These are phyloP conservation scores for Actinomucor elegans DNA, from an alignment of 371 early-diverging fungal genomes.

Conservation along the genomic window DNA sequence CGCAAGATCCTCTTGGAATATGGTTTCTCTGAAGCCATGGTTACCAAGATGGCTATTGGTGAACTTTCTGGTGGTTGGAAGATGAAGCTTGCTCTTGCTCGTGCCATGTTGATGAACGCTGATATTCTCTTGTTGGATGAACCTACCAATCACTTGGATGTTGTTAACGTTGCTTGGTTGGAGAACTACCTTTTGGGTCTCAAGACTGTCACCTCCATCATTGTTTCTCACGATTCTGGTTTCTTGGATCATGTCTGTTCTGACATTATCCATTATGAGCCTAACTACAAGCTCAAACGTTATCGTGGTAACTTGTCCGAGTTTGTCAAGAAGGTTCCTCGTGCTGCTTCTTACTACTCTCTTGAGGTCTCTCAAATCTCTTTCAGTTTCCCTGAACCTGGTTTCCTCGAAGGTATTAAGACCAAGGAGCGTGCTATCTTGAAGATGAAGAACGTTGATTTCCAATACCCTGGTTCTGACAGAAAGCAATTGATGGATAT, in stretches of 20 bases:
- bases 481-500: constrained; percentile 56
- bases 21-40: constrained; percentile 72
- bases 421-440: constrained; percentile 72
- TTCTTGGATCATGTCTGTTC: constrained; percentile 88
- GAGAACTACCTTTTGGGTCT: constrained; percentile 75
- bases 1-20: constrained; percentile 60
- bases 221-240: constrained; percentile 89
- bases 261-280: constrained; percentile 79
- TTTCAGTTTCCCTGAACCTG: constrained; percentile 73
- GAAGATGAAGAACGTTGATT: constrained; percentile 63
- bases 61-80: constrained; percentile 89
- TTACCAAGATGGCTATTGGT: constrained; percentile 61
- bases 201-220: constrained; percentile 75
- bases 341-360: constrained; percentile 76
- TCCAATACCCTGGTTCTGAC: constrained; percentile 66
- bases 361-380: constrained; percentile 56
- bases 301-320: constrained; percentile 85
- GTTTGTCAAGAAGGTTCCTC: constrained; percentile 78
- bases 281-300: constrained; percentile 71
- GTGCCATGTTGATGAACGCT: constrained; percentile 83
- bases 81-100: constrained; percentile 86
- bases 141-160: constrained; percentile 93
- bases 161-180: constrained; percentile 78
- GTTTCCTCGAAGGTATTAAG: constrained; percentile 73
- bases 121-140: constrained; percentile 89